Conservation (phyloP, 2,329 filamentous ascomycete genomes). For the Diaporthe nobilis region DNA sequence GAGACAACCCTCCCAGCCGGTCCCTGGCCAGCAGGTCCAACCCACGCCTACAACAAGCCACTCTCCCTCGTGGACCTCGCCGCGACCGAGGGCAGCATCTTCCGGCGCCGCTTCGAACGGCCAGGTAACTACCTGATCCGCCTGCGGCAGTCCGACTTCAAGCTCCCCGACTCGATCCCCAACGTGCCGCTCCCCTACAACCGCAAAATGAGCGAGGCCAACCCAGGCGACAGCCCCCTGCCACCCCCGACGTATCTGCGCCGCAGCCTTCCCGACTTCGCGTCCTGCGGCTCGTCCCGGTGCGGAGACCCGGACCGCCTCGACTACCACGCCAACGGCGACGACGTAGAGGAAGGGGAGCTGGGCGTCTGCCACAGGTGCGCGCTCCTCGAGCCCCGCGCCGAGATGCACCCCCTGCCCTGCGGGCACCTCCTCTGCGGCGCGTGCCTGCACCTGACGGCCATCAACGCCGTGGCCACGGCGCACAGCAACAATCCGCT, state of each 20-base stretch:
- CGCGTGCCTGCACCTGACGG: rapidly evolving
- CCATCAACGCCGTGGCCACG: rapidly evolving
- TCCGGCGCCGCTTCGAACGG: not conserved
- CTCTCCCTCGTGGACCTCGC: not conserved
- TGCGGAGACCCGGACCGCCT: not conserved
- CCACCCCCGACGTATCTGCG: not conserved
- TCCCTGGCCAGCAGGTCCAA: not conserved
- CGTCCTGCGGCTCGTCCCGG: not conserved
- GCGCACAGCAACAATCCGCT: not conserved
- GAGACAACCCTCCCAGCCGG: not conserved
- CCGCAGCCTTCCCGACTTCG: not conserved
- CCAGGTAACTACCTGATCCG: not conserved
- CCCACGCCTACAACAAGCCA: not conserved
- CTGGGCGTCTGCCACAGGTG: not conserved
- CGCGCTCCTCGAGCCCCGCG: not conserved
- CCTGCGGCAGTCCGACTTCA: not conserved
- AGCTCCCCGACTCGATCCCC: not conserved
- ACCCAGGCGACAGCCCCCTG: not conserved
- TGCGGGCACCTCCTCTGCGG: not conserved
- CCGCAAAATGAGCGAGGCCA: not conserved
- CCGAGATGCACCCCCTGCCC: not conserved
- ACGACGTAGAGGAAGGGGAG: not conserved
- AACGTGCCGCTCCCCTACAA: not conserved
- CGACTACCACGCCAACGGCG: not conserved
- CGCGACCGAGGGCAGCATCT: not conserved